These are phyloP conservation scores for Fonsecaea pugnacius DNA, from an alignment of 2,329 filamentous ascomycete genomes.

Conservation along the genomic window DNA sequence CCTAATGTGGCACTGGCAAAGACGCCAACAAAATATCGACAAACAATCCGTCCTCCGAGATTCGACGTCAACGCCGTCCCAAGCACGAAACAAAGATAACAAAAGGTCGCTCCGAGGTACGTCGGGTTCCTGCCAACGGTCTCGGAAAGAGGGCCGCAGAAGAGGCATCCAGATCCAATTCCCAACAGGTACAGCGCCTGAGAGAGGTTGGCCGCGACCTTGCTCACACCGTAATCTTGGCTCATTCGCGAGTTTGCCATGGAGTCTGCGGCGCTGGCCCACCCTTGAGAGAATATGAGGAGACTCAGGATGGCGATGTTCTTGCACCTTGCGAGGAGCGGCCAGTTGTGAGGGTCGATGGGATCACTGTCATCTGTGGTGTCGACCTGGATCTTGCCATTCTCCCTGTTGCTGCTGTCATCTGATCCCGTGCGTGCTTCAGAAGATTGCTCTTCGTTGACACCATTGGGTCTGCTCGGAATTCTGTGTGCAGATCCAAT, in stretches of 20 bases:
- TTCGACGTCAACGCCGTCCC: slow-evolving; percentile 52
- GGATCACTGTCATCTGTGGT: slow-evolving; percentile 40
- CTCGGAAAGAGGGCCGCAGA: slow-evolving; percentile 57
- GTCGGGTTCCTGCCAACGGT: slow-evolving; percentile 55
- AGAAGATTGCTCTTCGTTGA: background rate
- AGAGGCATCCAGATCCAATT: slow-evolving; percentile 55
- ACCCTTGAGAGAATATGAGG: slow-evolving; percentile 15
- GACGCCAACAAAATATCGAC: slow-evolving; percentile 32
- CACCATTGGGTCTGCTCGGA: background rate
- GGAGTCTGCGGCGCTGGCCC: slow-evolving; percentile 17
- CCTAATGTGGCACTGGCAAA: slow-evolving; percentile 2
- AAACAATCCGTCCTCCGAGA: slow-evolving; percentile 52
- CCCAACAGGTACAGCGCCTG: slow-evolving; percentile 47
- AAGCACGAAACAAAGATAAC: slow-evolving; percentile 57
- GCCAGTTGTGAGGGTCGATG: slow-evolving; percentile 22
- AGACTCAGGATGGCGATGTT: slow-evolving; percentile 10
- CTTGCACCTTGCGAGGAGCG: background rate
- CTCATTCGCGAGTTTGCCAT: slow-evolving; percentile 26
- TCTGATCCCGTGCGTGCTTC: background rate
- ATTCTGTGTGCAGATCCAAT: background rate
- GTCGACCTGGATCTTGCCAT: slow-evolving; percentile 3
- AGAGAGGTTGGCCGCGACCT: slow-evolving; percentile 50
- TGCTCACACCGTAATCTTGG: slow-evolving; percentile 49
- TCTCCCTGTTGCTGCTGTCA: background rate
- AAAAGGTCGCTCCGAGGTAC: slow-evolving; percentile 53